These are phyloP conservation scores for Phtheirospermum japonicum DNA, from an alignment of 257 asterid species.

Conservation along the genomic window DNA sequence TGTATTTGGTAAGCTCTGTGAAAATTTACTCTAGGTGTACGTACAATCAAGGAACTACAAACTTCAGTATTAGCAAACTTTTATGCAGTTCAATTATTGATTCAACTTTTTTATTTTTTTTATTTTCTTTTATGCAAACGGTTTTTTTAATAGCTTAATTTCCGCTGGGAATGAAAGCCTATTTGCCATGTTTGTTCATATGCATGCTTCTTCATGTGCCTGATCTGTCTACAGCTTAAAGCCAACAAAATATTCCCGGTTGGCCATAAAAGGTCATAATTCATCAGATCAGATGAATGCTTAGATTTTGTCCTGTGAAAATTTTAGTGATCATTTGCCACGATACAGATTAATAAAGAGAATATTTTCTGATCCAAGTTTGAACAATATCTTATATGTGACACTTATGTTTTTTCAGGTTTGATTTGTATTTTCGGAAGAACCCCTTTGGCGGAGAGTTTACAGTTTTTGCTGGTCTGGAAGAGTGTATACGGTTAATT, in stretches of 20 bases:
- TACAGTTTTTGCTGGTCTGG: slow-evolving; percentile 90
- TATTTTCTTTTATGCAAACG: neutral
- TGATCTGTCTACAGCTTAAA: neutral
- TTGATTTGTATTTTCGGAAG: slow-evolving; percentile 74
- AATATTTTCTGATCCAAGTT: slow-evolving; percentile 14
- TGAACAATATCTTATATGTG: slow-evolving; percentile 20
- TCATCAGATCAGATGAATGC: slow-evolving; percentile 1
- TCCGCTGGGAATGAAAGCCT: neutral
- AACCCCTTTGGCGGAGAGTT: slow-evolving; percentile 97
- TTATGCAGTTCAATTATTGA: neutral
- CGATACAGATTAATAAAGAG: neutral
- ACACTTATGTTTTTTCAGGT: slow-evolving; percentile 44
- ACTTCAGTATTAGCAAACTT: too few species aligned
- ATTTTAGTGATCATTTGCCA: neutral
- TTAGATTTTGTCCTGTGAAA: slow-evolving; percentile 18
- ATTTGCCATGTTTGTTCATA: neutral
- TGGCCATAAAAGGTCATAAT: neutral
- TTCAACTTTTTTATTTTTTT: neutral
- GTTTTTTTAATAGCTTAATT: neutral
- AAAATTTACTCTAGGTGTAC: too few species aligned
- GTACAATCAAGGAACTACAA: too few species aligned
- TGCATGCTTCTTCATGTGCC: neutral
- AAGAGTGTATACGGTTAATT: slow-evolving; percentile 83
- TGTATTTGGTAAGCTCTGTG: neutral
- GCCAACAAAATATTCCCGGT: neutral